Conservation (phyloP, 139 green algal species). For the Desmodesmus armatus region DNA sequence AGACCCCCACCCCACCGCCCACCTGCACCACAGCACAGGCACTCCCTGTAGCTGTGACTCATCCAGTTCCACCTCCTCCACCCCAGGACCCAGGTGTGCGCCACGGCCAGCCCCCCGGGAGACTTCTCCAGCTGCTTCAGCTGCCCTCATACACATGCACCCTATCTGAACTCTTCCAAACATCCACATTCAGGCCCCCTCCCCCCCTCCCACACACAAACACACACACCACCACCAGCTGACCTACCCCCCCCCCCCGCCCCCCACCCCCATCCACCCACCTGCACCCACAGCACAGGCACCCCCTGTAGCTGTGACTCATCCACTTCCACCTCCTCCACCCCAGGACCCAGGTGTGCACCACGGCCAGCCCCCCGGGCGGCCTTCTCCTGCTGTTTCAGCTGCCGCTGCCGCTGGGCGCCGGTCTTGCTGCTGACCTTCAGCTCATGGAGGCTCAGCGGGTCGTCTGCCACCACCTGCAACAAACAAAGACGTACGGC, state of each 20-base stretch:
- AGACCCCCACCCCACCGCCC: too few relatives aligned
- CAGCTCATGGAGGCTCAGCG: slow-evolving; percentile 18
- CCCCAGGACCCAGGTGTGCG: slow-evolving; percentile 23
- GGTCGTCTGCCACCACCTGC: background rate
- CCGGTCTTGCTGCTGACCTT: slow-evolving; percentile 32
- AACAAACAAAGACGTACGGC: background rate
- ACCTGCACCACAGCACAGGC: slow-evolving; percentile 67
- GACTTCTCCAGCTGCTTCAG: background rate
- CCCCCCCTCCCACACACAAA: too few relatives aligned
- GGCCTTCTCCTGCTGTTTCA: background rate
- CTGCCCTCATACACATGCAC: too few relatives aligned
- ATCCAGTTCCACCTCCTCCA: background rate
- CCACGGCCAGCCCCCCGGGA: slow-evolving; percentile 27
- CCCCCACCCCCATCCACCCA: too few relatives aligned
- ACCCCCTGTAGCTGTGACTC: slow-evolving; percentile 35
- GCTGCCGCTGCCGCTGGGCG: slow-evolving; percentile 18
- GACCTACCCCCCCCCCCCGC: too few relatives aligned
- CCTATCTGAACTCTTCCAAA: too few relatives aligned
- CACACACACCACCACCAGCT: too few relatives aligned
- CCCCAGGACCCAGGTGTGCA: slow-evolving; percentile 24
- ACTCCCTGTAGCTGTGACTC: slow-evolving; percentile 35
- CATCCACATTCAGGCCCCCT: too few relatives aligned
- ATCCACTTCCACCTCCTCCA: background rate
- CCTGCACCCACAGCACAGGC: slow-evolving; percentile 68
- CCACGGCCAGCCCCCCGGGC: slow-evolving; percentile 27